Base-by-base conservation (phyloP, 768 basidiomycete genomes). In the Leccinum ochraceum region DNA sequence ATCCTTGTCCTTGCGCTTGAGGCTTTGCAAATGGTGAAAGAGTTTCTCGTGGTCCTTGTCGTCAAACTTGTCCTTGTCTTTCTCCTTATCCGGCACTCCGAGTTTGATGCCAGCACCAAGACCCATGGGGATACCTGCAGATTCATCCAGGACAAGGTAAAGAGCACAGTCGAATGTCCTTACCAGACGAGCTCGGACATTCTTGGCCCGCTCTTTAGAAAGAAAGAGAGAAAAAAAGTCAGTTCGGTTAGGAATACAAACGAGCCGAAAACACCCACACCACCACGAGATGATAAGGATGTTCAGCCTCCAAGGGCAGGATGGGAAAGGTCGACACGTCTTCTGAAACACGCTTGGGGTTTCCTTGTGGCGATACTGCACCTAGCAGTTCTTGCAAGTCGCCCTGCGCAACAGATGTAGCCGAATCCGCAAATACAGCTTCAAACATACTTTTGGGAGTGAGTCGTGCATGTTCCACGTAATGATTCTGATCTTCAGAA, bases 401-500 rank as follows among this genome's bases (percentile, higher is more conserved):
- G 6, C 90, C 90, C 89, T 92, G 57, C 17, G 22, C 48, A 37
- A n/a, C 42, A 22, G 11, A 59, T 62, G 61, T 62, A 58, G 57
- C 44, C n/a, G 4, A 4, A 24, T 48, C 37, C 20, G 39, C 57
- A 54, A 1, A 34, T 17, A 24, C 53, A n/a, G 51, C 51, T 32
- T 37, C 51, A 39, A 44, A 26, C 68, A 16, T 30, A 86, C 89
- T 81, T 89, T 92, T 32, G 90, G 90, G 6, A 92, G 68, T 0
- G 87, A 87, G 63, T 92, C 89, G 63, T 92, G 88, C 90, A 93
- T 93, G 64, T 92, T 93, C 90, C 90, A 93, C 39, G 88, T 88
- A 36, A 91, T 55, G 52, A 92, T 83, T 48, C 86, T 77, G 42
- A 90, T 75, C 68, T 92, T 92, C 50, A 92, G 76, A 69, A 80